These are phyloP conservation scores for Rhodotorula sp. DNA, from an alignment of 1,284 basidiomycete genomes.

Conservation along the genomic window DNA sequence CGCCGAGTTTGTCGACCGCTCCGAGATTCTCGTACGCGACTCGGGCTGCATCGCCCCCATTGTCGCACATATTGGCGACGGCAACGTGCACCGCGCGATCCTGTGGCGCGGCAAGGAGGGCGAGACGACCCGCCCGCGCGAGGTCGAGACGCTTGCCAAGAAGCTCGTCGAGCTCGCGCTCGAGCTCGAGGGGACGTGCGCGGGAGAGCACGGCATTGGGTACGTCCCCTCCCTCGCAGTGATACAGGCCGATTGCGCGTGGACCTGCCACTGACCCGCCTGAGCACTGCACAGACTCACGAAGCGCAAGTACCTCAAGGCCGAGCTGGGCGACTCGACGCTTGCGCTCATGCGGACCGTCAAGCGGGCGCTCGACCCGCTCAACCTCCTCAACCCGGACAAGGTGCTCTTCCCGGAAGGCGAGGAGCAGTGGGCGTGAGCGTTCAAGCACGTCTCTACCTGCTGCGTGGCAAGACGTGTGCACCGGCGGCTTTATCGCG, in stretches of 20 bases:
- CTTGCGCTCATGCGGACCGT: constrained; percentile 76
- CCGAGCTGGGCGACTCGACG: constrained; percentile 74
- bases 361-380: constrained; percentile 72
- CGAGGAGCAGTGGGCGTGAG: not conserved
- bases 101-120: constrained; percentile 29
- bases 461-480: too few species aligned
- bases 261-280: not conserved
- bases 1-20: constrained; percentile 38
- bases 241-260: not conserved
- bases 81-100: constrained; percentile 42
- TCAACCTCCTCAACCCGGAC: constrained; percentile 76
- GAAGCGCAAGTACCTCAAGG: constrained; percentile 58
- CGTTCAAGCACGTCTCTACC: not conserved
- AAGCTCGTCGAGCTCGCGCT: constrained; percentile 34
- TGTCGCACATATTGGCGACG: constrained; percentile 44
- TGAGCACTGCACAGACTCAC: constrained; percentile 57
- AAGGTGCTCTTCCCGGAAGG: constrained; percentile 54
- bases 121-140: constrained; percentile 23
- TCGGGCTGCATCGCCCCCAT: constrained; percentile 42
- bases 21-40: constrained; percentile 31
- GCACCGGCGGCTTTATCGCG: too few species aligned
- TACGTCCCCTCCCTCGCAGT: not conserved
- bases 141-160: constrained; percentile 31
- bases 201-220: constrained; percentile 75
- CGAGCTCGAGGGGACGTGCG: constrained; percentile 30